Percentiles rank a stretch among this genome's conserved stretches.
These are phyloP conservation scores for Acacia concinna DNA, from an alignment of 331 rosid genomes.

Conservation along the genomic window DNA sequence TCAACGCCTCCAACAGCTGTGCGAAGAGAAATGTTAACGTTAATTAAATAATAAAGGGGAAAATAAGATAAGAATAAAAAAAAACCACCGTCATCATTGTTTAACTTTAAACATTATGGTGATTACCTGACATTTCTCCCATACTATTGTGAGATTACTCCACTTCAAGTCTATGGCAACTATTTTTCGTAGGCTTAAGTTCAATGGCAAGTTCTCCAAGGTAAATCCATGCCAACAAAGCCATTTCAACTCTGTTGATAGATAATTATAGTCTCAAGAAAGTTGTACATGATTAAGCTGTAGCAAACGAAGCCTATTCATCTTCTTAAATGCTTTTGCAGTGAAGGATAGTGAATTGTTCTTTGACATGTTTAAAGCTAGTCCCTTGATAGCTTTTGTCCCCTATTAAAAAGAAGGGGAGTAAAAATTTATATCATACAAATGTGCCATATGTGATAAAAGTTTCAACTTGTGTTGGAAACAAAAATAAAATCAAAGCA, in stretches of 20 bases:
- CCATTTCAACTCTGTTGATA: neutral
- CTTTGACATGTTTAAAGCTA: neutral
- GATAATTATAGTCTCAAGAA: neutral
- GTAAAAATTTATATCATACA: neutral
- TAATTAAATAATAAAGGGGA: neutral
- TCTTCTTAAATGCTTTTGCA: neutral
- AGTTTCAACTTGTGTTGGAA: neutral
- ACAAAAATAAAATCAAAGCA: neutral
- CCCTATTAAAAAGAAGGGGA: neutral
- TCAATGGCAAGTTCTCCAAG: neutral
- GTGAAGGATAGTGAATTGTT: neutral
- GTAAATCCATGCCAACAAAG: constrained; percentile 1
- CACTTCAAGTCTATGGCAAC: neutral
- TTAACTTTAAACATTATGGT: neutral
- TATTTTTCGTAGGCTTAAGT: neutral
- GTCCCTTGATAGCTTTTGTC: neutral
- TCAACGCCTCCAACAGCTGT: neutral
- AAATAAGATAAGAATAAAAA: neutral
- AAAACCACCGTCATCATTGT: neutral
- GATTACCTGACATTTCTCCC: neutral
- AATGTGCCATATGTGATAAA: neutral
- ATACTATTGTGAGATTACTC: neutral
- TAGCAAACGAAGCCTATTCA: neutral
- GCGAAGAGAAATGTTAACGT: neutral
- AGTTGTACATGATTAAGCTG: neutral